These are phyloP conservation scores for Acarospora socialis DNA, from an alignment of 2,329 filamentous ascomycete genomes.

Conservation along the genomic window DNA sequence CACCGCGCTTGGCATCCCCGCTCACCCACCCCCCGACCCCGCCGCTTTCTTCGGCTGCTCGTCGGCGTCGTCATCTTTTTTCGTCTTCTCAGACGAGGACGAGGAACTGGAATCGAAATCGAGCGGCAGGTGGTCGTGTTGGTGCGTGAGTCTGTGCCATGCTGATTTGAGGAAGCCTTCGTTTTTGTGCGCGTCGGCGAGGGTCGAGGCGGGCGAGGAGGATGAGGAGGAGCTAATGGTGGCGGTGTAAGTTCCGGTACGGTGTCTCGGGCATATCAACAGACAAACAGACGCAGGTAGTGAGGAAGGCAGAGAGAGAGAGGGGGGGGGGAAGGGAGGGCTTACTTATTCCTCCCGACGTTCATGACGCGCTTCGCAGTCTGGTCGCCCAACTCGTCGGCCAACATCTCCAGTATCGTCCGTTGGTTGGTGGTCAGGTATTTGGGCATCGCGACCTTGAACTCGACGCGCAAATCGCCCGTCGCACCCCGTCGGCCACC, in stretches of 20 bases:
- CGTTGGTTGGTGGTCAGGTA: constrained; percentile 83
- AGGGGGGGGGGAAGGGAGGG: constrained; percentile 9
- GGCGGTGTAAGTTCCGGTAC: constrained; percentile 2
- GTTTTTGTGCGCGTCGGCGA: constrained; percentile 44
- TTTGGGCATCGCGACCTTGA: constrained; percentile 90
- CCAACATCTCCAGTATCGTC: constrained; percentile 86
- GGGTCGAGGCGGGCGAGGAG: not conserved
- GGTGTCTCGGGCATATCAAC: too few species aligned
- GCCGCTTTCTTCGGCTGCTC: constrained; percentile 14
- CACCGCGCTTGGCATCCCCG: too few species aligned
- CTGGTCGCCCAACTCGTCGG: constrained; percentile 90
- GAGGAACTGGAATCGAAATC: too few species aligned
- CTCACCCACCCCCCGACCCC: too few species aligned
- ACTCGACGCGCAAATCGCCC: constrained; percentile 85
- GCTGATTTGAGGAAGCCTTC: constrained; percentile 87
- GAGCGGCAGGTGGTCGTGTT: constrained; percentile 28
- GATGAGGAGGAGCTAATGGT: constrained; percentile 1
- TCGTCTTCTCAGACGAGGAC: too few species aligned
- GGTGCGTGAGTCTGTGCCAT: constrained; percentile 84
- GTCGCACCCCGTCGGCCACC: constrained; percentile 49
- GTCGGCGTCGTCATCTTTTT: constrained; percentile 5
- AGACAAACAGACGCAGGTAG: constrained; percentile 7
- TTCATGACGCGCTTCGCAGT: constrained; percentile 89
- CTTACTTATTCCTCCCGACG: constrained; percentile 45
- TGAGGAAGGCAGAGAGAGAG: not conserved